Percentiles rank a stretch among this genome's conserved stretches.
These are phyloP conservation scores for Curvularia lunata DNA, from an alignment of 2,329 filamentous ascomycete species.

Conservation along the genomic window DNA sequence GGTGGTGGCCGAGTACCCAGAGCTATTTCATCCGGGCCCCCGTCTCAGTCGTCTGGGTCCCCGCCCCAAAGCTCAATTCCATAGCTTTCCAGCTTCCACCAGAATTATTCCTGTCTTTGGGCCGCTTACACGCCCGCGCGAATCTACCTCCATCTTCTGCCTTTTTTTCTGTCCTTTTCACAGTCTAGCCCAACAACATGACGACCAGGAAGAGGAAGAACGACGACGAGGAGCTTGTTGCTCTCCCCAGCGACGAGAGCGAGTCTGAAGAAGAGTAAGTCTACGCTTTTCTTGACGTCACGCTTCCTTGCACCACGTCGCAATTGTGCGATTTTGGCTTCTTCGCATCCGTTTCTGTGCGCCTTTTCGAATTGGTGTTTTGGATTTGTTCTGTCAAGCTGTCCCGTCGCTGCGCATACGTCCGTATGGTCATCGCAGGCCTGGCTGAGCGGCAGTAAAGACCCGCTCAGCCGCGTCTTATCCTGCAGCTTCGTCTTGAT, in stretches of 20 bases:
- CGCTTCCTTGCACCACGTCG: constrained; percentile 31
- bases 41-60: constrained; percentile 12
- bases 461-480: constrained; percentile 8
- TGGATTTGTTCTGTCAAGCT: constrained; percentile 17
- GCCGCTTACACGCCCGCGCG: not conserved
- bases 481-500: not conserved
- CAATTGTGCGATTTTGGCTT: constrained; percentile 24
- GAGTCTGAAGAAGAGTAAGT: constrained; percentile 55
- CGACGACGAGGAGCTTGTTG: constrained; percentile 53
- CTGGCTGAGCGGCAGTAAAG: constrained; percentile 12
- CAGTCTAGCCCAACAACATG: constrained; percentile 31
- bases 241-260: constrained; percentile 52
- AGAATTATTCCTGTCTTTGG: not conserved
- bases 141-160: constrained; percentile 15
- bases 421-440: constrained; percentile 19
- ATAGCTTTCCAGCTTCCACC: constrained; percentile 17
- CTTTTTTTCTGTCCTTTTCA: constrained; percentile 9
- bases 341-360: constrained; percentile 30
- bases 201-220: constrained; percentile 56
- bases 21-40: constrained; percentile 40
- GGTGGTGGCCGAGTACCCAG: constrained; percentile 8
- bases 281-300: constrained; percentile 47
- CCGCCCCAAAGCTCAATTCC: constrained; percentile 12
- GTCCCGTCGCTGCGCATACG: constrained; percentile 25
- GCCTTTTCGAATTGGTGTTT: constrained; percentile 16